These are phyloP conservation scores for Ambrosiella cleistominuta DNA, from an alignment of 2,329 filamentous ascomycete genomes.

Conservation along the genomic window DNA sequence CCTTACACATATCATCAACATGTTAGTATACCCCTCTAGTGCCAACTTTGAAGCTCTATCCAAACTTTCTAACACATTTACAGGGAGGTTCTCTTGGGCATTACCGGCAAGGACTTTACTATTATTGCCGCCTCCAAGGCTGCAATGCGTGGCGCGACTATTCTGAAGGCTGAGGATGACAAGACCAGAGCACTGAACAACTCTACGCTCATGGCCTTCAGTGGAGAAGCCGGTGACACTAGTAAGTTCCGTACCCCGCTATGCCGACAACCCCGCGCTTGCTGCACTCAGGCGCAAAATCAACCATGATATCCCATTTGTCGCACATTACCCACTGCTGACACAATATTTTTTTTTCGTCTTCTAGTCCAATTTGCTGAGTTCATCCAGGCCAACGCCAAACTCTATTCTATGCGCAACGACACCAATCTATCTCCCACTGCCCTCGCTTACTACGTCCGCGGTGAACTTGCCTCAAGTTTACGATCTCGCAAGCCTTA, in stretches of 20 bases:
- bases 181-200: slow-evolving; percentile 89
- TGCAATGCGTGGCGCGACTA: slow-evolving; percentile 89
- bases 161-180: slow-evolving; percentile 89
- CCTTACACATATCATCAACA: neutral
- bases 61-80: neutral
- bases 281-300: slow-evolving; percentile 1
- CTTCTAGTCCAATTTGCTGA: slow-evolving; percentile 86
- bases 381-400: slow-evolving; percentile 95
- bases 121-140: slow-evolving; percentile 95
- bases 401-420: slow-evolving; percentile 98
- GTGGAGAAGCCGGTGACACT: slow-evolving; percentile 90
- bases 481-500: slow-evolving; percentile 86
- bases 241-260: slow-evolving; percentile 33
- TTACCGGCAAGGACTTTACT: slow-evolving; percentile 98
- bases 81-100: slow-evolving; percentile 95
- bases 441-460: slow-evolving; percentile 82
- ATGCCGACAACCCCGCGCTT: neutral
- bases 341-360: slow-evolving; percentile 12
- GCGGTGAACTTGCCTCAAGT: slow-evolving; percentile 78
- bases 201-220: slow-evolving; percentile 87
- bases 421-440: slow-evolving; percentile 78
- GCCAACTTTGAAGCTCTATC: neutral
- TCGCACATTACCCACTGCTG: slow-evolving; percentile 1
- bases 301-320: neutral
- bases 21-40: neutral